Percentiles rank a stretch among this genome's conserved stretches.
phyloP scores from a whole-genome alignment of 208 protist species.

The Acanthamoeba sp. region DNA sequence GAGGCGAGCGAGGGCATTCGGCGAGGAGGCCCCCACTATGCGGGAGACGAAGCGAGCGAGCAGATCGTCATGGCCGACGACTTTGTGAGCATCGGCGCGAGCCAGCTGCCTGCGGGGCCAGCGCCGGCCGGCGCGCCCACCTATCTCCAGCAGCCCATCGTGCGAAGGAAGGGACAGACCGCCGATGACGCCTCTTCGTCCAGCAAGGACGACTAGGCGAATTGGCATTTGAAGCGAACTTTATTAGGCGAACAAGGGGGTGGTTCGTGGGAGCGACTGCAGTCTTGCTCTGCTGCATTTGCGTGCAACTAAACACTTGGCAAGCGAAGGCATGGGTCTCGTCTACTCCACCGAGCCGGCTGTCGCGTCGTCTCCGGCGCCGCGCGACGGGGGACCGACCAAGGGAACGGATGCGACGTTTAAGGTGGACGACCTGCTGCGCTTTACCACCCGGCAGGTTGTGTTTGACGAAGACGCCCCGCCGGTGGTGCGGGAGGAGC shows the following conservation, averaged over 20 bases:
- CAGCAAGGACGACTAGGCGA: neutral
- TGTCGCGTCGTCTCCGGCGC: too few species aligned
- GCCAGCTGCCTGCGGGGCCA: neutral
- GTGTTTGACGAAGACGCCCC: slow-evolving; percentile 11
- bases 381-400: too few species aligned
- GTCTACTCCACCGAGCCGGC: too few species aligned
- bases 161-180: neutral
- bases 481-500: slow-evolving; percentile 32
- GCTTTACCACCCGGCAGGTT: neutral
- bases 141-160: slow-evolving; percentile 10
- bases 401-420: slow-evolving; percentile 17
- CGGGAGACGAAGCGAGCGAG: neutral
- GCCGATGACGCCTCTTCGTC: neutral
- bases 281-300: too few species aligned
- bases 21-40: neutral
- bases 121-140: neutral
- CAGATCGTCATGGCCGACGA: neutral
- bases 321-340: too few species aligned
- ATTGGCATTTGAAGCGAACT: too few species aligned
- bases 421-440: slow-evolving; percentile 9
- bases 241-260: too few species aligned
- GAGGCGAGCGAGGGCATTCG: neutral
- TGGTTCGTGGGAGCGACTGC: too few species aligned
- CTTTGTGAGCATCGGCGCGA: neutral
- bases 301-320: too few species aligned